Conservation (phyloP, 164 flowering plant species). For the Sedum album region DNA sequence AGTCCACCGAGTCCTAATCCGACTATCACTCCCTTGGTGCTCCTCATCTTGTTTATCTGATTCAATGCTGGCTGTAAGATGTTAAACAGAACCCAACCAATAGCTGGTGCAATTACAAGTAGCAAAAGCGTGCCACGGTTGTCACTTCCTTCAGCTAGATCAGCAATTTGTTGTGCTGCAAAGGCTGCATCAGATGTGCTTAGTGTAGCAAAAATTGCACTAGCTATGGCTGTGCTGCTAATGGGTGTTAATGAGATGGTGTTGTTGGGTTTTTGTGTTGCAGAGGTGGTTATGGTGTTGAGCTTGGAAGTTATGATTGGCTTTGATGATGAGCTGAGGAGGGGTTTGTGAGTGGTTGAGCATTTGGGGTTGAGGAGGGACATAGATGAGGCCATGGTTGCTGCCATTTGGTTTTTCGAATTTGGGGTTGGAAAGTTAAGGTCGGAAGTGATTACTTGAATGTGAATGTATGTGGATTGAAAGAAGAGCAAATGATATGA, state of each 20-base stretch:
- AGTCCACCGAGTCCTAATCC: constrained; percentile 4
- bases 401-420: background rate
- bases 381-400: constrained; percentile 8
- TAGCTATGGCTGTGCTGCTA: too few species aligned
- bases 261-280: constrained; percentile 1
- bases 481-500: constrained; percentile 7
- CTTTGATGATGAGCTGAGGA: background rate
- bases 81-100: constrained; percentile 67
- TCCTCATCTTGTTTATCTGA: constrained; percentile 83
- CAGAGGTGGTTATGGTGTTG: background rate
- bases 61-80: constrained; percentile 87
- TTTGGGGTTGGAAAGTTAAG: background rate
- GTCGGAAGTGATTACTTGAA: background rate
- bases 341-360: background rate
- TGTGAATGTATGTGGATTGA: background rate
- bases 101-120: constrained; percentile 57
- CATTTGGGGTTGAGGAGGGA: background rate
- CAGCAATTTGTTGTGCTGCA: too few species aligned
- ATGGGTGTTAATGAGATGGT: background rate
- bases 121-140: constrained; percentile 52
- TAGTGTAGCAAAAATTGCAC: too few species aligned
- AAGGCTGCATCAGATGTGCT: too few species aligned
- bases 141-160: constrained; percentile 11
- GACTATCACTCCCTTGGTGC: background rate
- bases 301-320: constrained; percentile 5